Evolutionary conservation across 768 basidiomycete species (phyloP).

Genomic region (Mrakia blollopis): DNA sequence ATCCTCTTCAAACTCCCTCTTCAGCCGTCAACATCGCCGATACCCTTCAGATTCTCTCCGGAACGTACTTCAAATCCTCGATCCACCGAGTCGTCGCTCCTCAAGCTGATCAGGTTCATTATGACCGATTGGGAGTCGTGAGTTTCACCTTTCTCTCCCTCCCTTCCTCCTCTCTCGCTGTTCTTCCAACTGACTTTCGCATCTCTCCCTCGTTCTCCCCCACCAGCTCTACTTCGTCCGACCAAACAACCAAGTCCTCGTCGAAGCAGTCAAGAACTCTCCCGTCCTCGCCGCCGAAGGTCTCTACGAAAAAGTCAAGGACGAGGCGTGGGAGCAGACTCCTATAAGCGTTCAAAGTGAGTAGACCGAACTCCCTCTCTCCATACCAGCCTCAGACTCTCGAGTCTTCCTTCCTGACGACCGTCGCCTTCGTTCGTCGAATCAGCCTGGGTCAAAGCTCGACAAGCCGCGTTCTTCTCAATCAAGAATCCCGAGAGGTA

Average conservation of each 20-base stretch:
- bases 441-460: too few relatives aligned
- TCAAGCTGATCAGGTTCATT: slow-evolving; percentile 53
- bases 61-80: slow-evolving; percentile 51
- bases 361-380: too few relatives aligned
- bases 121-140: slow-evolving; percentile 52
- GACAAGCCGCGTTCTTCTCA: too few relatives aligned
- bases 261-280: slow-evolving; percentile 49
- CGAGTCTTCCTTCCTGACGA: too few relatives aligned
- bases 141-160: too few relatives aligned
- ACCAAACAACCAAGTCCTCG: slow-evolving; percentile 50
- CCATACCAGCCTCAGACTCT: too few relatives aligned
- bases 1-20: slow-evolving; percentile 21
- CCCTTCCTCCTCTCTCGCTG: too few relatives aligned
- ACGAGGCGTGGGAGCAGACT: not conserved
- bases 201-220: too few relatives aligned
- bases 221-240: slow-evolving; percentile 21
- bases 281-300: slow-evolving; percentile 51
- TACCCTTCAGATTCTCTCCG: slow-evolving; percentile 51
- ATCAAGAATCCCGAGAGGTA: not conserved
- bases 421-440: too few relatives aligned
- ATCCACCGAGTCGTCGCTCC: slow-evolving; percentile 52
- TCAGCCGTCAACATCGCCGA: slow-evolving; percentile 54
- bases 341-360: slow-evolving; percentile 16
- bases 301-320: slow-evolving; percentile 46
- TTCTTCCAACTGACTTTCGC: too few relatives aligned